These are phyloP conservation scores for Penicillium paradoxum DNA, from an alignment of 495 filamentous ascomycete genomes.

Conservation along the genomic window DNA sequence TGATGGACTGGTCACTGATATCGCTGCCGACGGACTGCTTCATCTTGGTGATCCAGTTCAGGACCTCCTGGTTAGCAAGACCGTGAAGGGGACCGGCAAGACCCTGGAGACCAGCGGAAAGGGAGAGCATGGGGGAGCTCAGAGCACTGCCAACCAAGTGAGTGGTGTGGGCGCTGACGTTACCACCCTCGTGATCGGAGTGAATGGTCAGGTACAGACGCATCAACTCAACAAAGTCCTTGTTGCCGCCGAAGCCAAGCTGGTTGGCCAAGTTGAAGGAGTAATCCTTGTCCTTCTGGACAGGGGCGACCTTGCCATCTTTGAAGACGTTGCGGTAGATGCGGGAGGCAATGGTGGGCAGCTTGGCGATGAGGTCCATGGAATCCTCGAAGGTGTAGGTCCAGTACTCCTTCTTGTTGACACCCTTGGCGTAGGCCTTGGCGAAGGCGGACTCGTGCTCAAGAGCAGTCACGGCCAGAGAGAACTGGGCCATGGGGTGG, in stretches of 20 bases:
- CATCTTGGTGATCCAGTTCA: slow-evolving; percentile 99
- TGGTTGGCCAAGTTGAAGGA: slow-evolving; percentile 98
- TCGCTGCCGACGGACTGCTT: slow-evolving; percentile 92
- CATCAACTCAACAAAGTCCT: slow-evolving; percentile 97
- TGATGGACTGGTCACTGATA: slow-evolving; percentile 91
- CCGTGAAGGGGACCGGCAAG: slow-evolving; percentile 97
- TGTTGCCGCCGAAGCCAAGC: slow-evolving; percentile 91
- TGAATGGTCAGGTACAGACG: slow-evolving; percentile 98
- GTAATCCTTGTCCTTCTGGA: slow-evolving; percentile 99
- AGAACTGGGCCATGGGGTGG: slow-evolving; percentile 99
- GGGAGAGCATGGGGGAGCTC: slow-evolving; percentile 93
- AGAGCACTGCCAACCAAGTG: slow-evolving; percentile 96
- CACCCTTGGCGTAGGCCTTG: slow-evolving; percentile 96
- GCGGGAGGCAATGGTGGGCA: slow-evolving; percentile 92
- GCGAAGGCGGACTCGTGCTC: slow-evolving; percentile 97
- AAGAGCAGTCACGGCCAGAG: slow-evolving; percentile 91
- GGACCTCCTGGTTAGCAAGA: slow-evolving; percentile 98
- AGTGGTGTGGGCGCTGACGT: slow-evolving; percentile 96
- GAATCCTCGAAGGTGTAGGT: slow-evolving; percentile 98
- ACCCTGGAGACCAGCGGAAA: slow-evolving; percentile 94
- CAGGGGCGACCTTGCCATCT: slow-evolving; percentile 92
- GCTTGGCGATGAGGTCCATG: slow-evolving; percentile 99
- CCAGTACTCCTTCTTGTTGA: slow-evolving; percentile 99
- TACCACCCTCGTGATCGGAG: slow-evolving; percentile 98
- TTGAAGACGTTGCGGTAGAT: slow-evolving; percentile 99